phyloP scores from a whole-genome alignment of 495 filamentous ascomycete genomes.

The Aspergillus bridgeri region DNA sequence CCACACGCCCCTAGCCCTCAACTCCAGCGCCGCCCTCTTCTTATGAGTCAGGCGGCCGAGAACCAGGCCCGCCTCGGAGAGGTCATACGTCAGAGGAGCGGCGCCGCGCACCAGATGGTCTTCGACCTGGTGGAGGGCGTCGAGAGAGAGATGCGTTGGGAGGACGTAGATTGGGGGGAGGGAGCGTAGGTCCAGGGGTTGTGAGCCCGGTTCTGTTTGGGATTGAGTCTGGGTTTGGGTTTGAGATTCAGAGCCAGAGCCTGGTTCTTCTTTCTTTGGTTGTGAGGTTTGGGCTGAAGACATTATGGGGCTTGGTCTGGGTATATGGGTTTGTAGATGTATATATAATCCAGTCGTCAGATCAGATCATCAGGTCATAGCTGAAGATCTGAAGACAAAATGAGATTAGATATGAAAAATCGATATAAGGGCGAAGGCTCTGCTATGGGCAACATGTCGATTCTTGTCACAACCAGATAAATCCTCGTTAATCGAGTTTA shows the following conservation, averaged over 20 bases:
- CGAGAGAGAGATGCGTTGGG: slow-evolving; percentile 59
- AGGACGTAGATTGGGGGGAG: slow-evolving; percentile 71
- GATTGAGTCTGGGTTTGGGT: not conserved
- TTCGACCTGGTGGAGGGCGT: slow-evolving; percentile 61
- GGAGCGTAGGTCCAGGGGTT: slow-evolving; percentile 13
- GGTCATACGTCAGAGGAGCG: slow-evolving; percentile 65
- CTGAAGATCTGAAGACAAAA: no score
- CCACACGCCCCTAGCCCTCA: slow-evolving; percentile 61
- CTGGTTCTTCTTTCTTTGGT: not conserved
- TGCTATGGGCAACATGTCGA: no score
- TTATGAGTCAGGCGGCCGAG: slow-evolving; percentile 67
- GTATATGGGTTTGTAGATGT: no score
- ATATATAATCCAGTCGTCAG: no score
- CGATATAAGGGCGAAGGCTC: no score
- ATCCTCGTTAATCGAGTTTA: no score
- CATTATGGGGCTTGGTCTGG: no score
- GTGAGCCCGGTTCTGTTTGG: not conserved
- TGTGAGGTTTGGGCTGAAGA: not conserved
- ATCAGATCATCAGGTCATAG: no score
- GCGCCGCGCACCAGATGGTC: slow-evolving; percentile 52
- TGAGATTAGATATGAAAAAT: no score
- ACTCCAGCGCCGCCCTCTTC: slow-evolving; percentile 71
- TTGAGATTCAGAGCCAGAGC: not conserved
- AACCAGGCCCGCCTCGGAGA: slow-evolving; percentile 67
- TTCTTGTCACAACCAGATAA: no score